phyloP scores from a whole-genome alignment of 2,329 filamentous ascomycete species.

The Aspergillus fructus region DNA sequence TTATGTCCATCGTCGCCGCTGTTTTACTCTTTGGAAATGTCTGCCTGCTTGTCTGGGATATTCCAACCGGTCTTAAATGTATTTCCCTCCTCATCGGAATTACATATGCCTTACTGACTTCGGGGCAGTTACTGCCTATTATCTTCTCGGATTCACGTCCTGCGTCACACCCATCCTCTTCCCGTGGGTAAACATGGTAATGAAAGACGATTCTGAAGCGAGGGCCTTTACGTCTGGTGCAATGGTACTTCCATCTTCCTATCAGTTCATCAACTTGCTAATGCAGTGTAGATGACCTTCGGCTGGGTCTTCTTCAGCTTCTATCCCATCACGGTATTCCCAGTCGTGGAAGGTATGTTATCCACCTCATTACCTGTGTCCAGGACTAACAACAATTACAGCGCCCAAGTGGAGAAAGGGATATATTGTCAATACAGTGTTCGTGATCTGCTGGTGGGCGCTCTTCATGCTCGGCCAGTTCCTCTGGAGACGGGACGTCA shows the following conservation, averaged over 20 bases:
- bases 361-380: too few relatives aligned
- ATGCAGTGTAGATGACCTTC: conserved; percentile 11
- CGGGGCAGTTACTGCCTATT: conserved; percentile 16
- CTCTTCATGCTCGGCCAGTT: conserved; percentile 18
- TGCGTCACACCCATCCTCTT: conserved; percentile 28
- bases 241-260: conserved; percentile 20
- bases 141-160: conserved; percentile 25
- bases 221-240: conserved; percentile 34
- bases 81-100: neutral
- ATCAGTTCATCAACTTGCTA: neutral
- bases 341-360: neutral
- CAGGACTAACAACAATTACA: neutral
- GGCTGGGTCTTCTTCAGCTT: conserved; percentile 18
- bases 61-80: conserved; percentile 24
- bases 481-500: conserved; percentile 14
- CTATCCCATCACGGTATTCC: conserved; percentile 17
- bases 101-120: neutral
- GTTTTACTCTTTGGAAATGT: conserved; percentile 32
- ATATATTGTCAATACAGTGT: conserved; percentile 15
- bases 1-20: conserved; percentile 29
- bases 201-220: conserved; percentile 29
- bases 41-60: conserved; percentile 28
- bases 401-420: conserved; percentile 17
- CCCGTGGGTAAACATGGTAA: conserved; percentile 27
- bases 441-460: conserved; percentile 11